Conservation (phyloP, 2,329 filamentous ascomycete species). For the Basipetospora sp. region DNA sequence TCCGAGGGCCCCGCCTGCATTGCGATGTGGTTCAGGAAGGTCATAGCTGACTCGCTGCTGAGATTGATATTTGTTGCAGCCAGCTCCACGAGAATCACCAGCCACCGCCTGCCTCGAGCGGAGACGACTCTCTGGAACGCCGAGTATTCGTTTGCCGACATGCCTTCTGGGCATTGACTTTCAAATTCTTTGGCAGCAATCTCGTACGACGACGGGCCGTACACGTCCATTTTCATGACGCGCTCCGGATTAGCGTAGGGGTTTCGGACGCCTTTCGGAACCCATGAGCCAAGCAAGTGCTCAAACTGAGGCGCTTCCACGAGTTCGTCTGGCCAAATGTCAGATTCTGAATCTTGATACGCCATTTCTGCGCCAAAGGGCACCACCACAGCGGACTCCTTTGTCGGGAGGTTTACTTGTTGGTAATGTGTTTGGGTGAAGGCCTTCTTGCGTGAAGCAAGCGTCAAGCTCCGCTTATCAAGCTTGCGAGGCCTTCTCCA, state of each 20-base stretch:
- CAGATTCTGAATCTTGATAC: not conserved
- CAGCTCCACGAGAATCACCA: slow-evolving; percentile 32
- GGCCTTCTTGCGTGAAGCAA: too few relatives aligned
- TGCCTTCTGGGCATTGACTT: slow-evolving; percentile 28
- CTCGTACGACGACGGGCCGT: slow-evolving; percentile 32
- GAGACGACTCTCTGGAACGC: slow-evolving; percentile 34
- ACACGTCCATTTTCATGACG: slow-evolving; percentile 9
- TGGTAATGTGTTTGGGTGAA: too few relatives aligned
- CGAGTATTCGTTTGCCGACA: slow-evolving; percentile 37
- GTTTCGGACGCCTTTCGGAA: not conserved
- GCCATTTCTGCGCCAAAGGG: too few relatives aligned
- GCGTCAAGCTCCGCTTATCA: too few relatives aligned
- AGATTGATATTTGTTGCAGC: slow-evolving; percentile 44
- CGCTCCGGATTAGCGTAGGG: not conserved
- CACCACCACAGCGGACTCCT: too few relatives aligned
- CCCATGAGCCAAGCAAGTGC: slow-evolving; percentile 14
- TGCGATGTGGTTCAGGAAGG: slow-evolving; percentile 35
- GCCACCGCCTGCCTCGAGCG: slow-evolving; percentile 34
- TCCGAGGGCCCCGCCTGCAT: slow-evolving; percentile 38
- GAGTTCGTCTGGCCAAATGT: slow-evolving; percentile 10
- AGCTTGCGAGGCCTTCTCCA: too few relatives aligned
- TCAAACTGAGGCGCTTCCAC: slow-evolving; percentile 5
- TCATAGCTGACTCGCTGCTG: slow-evolving; percentile 33
- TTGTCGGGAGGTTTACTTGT: too few relatives aligned
- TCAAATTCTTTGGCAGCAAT: slow-evolving; percentile 35